Evolutionary conservation across 148 eudicot genomes (phyloP), one percentile per base, ranked within the genome.

Genomic region (Pharnaceum exiguum): DNA sequence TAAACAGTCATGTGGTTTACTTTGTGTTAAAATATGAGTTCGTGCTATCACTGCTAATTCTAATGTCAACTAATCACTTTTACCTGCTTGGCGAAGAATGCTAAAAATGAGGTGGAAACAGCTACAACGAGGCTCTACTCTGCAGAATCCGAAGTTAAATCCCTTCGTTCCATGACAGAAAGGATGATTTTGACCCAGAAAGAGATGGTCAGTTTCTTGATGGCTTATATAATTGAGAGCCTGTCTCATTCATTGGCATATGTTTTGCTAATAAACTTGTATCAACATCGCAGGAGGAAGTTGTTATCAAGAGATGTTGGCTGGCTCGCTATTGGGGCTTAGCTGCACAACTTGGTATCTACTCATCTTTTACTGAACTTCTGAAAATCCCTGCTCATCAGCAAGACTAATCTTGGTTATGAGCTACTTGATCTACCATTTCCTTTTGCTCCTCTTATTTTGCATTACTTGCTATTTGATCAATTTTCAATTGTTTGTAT

Each of bases 241-340:
- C 32, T 46, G 35, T 43, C 57, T 45, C 11, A 36, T 57, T 28
- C 38, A 22, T 44, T 44, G 56, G 16, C 62, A 13, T 16, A 59
- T 27, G 52, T 36, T 52, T 33, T 29, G 43, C 39, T 67, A 44
- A 62, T 25, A 52, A n/a, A n/a, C n/a, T n/a, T n/a, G n/a, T 66
- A 42, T 46, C 32, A 18, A 35, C 35, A 27, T 74, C 60, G 50
- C 80, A 90, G 97, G 97, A 89, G 69, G 97, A 90, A 72, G 95
- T 90, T 65, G 95, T 90, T 61, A 84, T 90, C 51, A 90, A 90
- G 66, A 78, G 97, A 68, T 90, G 95, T 63, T 90, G 97, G 97
- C 95, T 90, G 74, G 90, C 95, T 23, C 85, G 95, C 28, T 86
- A 86, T 48, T 90, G 95, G 97, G 95, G 95, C 31, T 79, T 90